A percentile compares a stretch with the other conserved stretches of the same genome.
Evolutionary conservation across 1,284 basidiomycete species (phyloP).

Genomic region (Rhizoctonia solani): DNA sequence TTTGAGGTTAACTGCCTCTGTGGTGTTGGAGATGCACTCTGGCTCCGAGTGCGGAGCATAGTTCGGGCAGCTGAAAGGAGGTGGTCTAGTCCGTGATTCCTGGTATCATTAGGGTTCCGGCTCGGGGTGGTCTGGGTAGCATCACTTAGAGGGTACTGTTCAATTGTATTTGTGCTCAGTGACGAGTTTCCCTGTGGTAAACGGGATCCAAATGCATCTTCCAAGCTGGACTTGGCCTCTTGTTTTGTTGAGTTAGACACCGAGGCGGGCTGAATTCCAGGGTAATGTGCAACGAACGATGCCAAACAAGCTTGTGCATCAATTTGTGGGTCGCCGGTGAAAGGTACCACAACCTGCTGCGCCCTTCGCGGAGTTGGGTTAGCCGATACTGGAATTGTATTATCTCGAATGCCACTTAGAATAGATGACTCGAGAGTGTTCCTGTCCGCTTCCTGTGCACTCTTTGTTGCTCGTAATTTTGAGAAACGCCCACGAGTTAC

Average conservation of each 20-base stretch:
- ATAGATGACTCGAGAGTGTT: neutral
- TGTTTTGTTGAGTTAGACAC: neutral
- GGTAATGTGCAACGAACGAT: slow-evolving; percentile 33
- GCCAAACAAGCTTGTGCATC: slow-evolving; percentile 31
- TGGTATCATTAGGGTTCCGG: neutral
- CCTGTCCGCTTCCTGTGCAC: slow-evolving; percentile 12
- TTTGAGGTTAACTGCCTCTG: slow-evolving; percentile 9
- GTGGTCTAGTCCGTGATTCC: slow-evolving; percentile 20
- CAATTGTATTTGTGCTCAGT: too few species aligned
- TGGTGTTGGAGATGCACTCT: slow-evolving; percentile 29
- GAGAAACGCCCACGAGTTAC: neutral
- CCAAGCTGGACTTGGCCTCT: neutral
- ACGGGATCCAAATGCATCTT: neutral
- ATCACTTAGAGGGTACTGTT: too few species aligned
- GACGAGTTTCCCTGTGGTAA: too few species aligned
- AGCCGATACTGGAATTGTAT: neutral
- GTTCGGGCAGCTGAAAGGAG: slow-evolving; percentile 24
- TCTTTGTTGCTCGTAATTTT: slow-evolving; percentile 2
- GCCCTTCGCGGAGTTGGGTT: neutral
- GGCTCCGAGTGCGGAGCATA: slow-evolving; percentile 28
- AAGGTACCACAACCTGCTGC: slow-evolving; percentile 18
- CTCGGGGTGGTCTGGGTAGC: slow-evolving; percentile 11
- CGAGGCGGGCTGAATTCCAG: slow-evolving; percentile 21
- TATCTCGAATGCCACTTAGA: neutral
- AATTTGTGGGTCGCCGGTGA: slow-evolving; percentile 27